Percentiles rank a stretch among this genome's conserved stretches.
Evolutionary conservation across 2,329 filamentous ascomycete genomes (phyloP).

Genomic region (Penicillium sp.): DNA sequence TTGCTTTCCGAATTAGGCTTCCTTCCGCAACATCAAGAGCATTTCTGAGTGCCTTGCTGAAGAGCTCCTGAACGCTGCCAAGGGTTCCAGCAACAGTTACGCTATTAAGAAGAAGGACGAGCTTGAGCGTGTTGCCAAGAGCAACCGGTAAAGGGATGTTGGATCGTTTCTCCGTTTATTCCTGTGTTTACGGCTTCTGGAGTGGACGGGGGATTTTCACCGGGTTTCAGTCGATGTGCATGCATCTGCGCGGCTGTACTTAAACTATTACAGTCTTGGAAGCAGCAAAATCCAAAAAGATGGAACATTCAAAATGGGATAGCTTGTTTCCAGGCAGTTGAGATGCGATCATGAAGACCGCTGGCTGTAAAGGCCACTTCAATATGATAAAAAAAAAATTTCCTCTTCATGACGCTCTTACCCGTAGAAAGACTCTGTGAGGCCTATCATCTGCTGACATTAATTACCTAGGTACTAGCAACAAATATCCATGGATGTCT

Average conservation of each 20-base stretch:
- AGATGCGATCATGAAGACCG: slow-evolving; percentile 40
- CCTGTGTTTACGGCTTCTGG: slow-evolving; percentile 37
- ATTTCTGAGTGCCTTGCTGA: slow-evolving; percentile 97
- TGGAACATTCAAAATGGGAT: slow-evolving; percentile 30
- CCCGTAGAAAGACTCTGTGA: background rate
- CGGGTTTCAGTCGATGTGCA: slow-evolving; percentile 40
- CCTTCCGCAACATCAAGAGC: slow-evolving; percentile 99
- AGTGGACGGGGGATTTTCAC: slow-evolving; percentile 39
- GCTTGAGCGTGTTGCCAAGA: slow-evolving; percentile 99
- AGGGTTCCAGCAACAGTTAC: slow-evolving; percentile 99
- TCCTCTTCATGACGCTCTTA: slow-evolving; percentile 7
- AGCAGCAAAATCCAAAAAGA: slow-evolving; percentile 36
- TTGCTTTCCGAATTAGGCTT: slow-evolving; percentile 45
- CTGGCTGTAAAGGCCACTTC: slow-evolving; percentile 22
- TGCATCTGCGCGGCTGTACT: slow-evolving; percentile 40
- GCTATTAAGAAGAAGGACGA: slow-evolving; percentile 99
- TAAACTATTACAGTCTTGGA: slow-evolving; percentile 35
- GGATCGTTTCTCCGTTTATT: slow-evolving; percentile 38
- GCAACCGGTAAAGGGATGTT: slow-evolving; percentile 82
- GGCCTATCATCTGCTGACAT: background rate
- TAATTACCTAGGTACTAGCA: too few relatives aligned
- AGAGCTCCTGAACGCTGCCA: slow-evolving; percentile 99
- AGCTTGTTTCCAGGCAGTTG: slow-evolving; percentile 40
- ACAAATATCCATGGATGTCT: too few relatives aligned
- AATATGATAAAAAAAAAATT: slow-evolving; percentile 24